Evolutionary conservation across 1,139 yeast species (phyloP), one percentile per base, ranked within the genome.

Genomic region (Taphrina flavorubra): DNA sequence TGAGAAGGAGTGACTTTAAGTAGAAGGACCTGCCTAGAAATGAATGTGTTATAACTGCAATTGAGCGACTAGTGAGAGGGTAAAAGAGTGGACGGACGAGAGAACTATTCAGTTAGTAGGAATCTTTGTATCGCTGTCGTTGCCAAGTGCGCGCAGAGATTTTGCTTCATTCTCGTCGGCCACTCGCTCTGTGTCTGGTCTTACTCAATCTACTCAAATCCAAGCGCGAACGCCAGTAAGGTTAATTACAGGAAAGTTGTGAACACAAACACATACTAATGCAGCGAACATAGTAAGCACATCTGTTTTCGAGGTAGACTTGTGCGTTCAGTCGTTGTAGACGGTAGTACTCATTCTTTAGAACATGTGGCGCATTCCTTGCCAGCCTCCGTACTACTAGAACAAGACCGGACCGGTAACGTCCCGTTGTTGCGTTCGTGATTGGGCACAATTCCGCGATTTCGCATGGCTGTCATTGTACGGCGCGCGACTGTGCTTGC

Each of bases 151-250:
- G 31, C 4, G 31, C 31, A 25, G 31, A 25, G 31, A 25, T 25
- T 25, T 25, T 25, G 31, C 31, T 25, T 25, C 4, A 25, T 25
- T 25, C 31, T 25, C 31, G 31, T 25, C 31, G 31, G 31, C 31
- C 31, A 4, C 31, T 25, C 4, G 31, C 31, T 2, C 2, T 25
- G 31, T 25, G 31, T 25, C 31, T 25, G 31, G 49, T 44, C 62
- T 58, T 34, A 58, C 62, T 44, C 62, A 36, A 36, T 58, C 62
- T 58, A 58, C 62, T 58, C 62, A 31, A 58, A 16, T 58, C 62
- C 49, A 36, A 25, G 20, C 34, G 58, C 34, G 58, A 34, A 11
- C 11, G 58, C 58, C 10, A 39, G 36, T 6, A 14, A 36, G 58
- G 5, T 11, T 37, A 25, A 6, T 31, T 34, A 53, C 25, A 37